These are phyloP conservation scores for Aspergillus steynii DNA, from an alignment of 495 filamentous ascomycete species.

Conservation along the genomic window DNA sequence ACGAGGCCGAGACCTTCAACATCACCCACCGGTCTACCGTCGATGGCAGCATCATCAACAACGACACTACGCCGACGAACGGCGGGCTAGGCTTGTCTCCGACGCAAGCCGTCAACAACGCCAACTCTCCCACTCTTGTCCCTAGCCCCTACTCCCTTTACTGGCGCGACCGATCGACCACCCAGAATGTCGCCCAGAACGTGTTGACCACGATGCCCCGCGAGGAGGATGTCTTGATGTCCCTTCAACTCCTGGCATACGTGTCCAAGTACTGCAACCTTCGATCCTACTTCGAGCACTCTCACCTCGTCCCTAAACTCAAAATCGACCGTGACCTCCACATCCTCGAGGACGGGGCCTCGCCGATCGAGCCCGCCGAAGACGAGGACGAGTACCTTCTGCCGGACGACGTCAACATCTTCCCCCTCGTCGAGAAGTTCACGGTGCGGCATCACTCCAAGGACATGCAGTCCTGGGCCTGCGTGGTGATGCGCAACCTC, in stretches of 20 bases:
- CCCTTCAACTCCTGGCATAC: slow-evolving; percentile 94
- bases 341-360: slow-evolving; percentile 67
- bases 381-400: slow-evolving; percentile 87
- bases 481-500: slow-evolving; percentile 97
- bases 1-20: slow-evolving; percentile 88
- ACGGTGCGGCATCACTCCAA: slow-evolving; percentile 90
- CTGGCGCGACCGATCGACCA: slow-evolving; percentile 67
- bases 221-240: slow-evolving; percentile 97
- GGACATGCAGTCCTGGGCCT: slow-evolving; percentile 99
- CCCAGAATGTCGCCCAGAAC: slow-evolving; percentile 54
- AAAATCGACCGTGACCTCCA: slow-evolving; percentile 85
- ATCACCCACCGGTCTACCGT: slow-evolving; percentile 88
- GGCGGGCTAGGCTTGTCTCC: slow-evolving; percentile 74
- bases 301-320: slow-evolving; percentile 88
- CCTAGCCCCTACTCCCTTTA: slow-evolving; percentile 73
- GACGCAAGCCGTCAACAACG: slow-evolving; percentile 65
- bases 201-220: slow-evolving; percentile 86
- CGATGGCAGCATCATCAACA: slow-evolving; percentile 84
- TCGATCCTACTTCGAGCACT: slow-evolving; percentile 89
- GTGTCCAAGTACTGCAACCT: slow-evolving; percentile 99
- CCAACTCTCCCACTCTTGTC: slow-evolving; percentile 70
- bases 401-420: slow-evolving; percentile 95
- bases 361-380: slow-evolving; percentile 54
- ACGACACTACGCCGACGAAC: slow-evolving; percentile 54
- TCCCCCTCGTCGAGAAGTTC: slow-evolving; percentile 97